Evolutionary conservation across 1,284 basidiomycete genomes (phyloP), one percentile per base, ranked within the genome.

Genomic region (Tranzscheliella williamsii): DNA sequence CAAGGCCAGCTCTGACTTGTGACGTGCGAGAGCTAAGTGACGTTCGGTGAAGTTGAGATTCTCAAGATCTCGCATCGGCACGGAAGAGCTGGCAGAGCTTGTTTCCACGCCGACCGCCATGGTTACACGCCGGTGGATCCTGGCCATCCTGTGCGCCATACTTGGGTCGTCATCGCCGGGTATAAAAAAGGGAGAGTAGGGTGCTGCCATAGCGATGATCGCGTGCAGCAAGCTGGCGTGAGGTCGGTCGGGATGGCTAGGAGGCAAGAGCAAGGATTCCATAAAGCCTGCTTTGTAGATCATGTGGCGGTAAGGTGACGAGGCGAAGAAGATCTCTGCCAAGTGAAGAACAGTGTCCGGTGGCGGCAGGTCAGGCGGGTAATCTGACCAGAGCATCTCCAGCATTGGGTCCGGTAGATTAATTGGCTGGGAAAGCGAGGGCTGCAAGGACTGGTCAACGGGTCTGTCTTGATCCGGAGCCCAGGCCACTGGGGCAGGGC

Each of bases 311-410:
- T 51, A 34, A 7, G 52, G 52, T 24, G 36, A 46, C 6, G 33
- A 22, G 18, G 52, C 16, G 22, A 55, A 55, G 34, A 55, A 55
- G 40, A 55, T 43, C 22, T 55, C 52, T 8, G 34, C n/a, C n/a
- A 55, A 35, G 30, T 49, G 46, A 15, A 43, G 35, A 17, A 55
- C 23, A 3, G 52, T 55, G 38, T 55, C 52, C 4, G 52, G 52
- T 8, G 52, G 35, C 4, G 52, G 52, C 9, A 55, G 42, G 21
- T 55, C 52, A n/a, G 18, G 16, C 11, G 52, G 47, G 29, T 39
- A 55, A 21, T 36, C 52, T n/a, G 39, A 39, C 41, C 45, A 55
- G 30, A 55, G 46, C 17, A 55, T 23, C 17, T 55, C 40, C 5
- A 55, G 35, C 24, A 50, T 26, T 5, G 52, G 52, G 24, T 55